Conservation (phyloP, 2,329 filamentous ascomycete species). For the Coniella lustricola region DNA sequence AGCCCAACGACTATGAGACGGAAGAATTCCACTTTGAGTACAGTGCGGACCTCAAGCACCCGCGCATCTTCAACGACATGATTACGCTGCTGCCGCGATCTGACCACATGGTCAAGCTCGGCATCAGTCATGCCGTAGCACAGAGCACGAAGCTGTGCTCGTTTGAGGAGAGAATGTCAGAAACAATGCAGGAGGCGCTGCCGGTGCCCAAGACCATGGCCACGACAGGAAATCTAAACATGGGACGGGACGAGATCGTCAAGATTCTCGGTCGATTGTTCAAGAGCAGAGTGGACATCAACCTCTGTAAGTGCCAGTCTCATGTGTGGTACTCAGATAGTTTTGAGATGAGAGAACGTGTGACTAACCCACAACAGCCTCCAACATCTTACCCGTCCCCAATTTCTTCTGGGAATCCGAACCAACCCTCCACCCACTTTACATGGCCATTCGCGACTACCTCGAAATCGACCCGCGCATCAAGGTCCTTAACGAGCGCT, state of each 20-base stretch:
- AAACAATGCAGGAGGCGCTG: conserved; percentile 89
- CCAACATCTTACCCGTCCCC: conserved; percentile 90
- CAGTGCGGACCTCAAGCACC: conserved; percentile 74
- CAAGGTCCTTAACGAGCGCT: conserved; percentile 94
- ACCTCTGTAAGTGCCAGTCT: conserved; percentile 72
- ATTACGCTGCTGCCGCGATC: conserved; percentile 84
- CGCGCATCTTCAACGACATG: conserved; percentile 98
- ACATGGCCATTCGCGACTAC: conserved; percentile 91
- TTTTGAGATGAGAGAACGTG: neutral
- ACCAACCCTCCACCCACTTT: conserved; percentile 88
- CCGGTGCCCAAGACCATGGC: conserved; percentile 85
- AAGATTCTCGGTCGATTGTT: conserved; percentile 86
- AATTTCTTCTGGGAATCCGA: conserved; percentile 99
- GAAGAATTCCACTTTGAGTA: conserved; percentile 99
- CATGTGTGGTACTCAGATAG: neutral
- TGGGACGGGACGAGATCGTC: conserved; percentile 87
- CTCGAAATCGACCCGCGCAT: conserved; percentile 95
- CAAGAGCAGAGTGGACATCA: conserved; percentile 92
- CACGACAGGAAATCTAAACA: conserved; percentile 80
- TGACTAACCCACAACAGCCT: conserved; percentile 50
- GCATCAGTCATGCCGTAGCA: conserved; percentile 94
- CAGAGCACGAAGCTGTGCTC: conserved; percentile 95
- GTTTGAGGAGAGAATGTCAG: conserved; percentile 92
- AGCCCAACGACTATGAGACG: conserved; percentile 89
- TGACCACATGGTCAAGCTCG: conserved; percentile 98